Conservation (phyloP, 106 monocot genomes). For the Allium fistulosum region DNA sequence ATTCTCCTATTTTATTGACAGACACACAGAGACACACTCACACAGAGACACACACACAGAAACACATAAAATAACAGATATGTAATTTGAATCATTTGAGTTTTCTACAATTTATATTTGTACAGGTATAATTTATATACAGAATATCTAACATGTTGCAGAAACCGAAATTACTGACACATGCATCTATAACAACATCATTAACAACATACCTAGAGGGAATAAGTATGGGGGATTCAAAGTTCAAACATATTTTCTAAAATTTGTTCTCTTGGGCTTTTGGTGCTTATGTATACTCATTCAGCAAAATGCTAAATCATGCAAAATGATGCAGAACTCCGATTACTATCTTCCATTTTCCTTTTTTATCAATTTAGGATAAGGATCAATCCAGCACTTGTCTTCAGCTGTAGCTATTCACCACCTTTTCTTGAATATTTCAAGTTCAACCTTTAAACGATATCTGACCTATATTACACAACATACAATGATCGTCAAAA, state of each 20-base stretch:
- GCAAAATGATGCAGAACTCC: background rate
- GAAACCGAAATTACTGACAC: no score
- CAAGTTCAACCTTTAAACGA: conserved; percentile 44
- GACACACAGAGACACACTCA: no score
- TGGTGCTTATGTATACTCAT: background rate
- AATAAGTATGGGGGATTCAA: no score
- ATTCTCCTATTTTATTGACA: no score
- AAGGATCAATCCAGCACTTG: conserved; percentile 63
- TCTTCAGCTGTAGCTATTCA: conserved; percentile 35
- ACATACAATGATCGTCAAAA: background rate
- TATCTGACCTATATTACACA: conserved; percentile 40
- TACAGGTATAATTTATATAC: no score
- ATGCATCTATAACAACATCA: no score
- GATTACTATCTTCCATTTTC: background rate
- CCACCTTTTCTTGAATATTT: conserved; percentile 59
- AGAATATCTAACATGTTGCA: no score
- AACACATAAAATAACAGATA: no score
- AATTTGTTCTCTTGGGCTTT: background rate
- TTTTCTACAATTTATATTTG: no score
- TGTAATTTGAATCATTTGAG: no score
- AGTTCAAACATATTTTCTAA: background rate
- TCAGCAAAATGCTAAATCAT: background rate
- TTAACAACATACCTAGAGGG: no score
- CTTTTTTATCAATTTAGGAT: conserved; percentile 13
- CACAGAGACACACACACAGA: no score